A percentile compares a stretch with the other conserved stretches of the same genome.
Conservation (phyloP, 140 eudicot genomes). For the Oenanthe javanica region DNA sequence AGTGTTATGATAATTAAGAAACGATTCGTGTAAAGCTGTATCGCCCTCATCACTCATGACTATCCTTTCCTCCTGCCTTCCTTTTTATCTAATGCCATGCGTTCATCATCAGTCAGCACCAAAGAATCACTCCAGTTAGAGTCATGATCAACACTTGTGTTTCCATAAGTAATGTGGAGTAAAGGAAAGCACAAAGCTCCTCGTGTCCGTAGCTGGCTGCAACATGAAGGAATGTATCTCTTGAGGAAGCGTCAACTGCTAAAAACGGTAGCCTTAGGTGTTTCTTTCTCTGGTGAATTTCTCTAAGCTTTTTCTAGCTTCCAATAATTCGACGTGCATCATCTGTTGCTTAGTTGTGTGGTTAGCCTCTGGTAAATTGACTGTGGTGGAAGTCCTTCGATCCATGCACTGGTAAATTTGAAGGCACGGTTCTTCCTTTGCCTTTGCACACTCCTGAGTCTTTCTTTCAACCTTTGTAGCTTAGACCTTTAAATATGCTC, state of each 20-base stretch:
- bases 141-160: neutral
- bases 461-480: too few relatives aligned
- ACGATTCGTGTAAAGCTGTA: too few relatives aligned
- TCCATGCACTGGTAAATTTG: neutral
- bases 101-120: neutral
- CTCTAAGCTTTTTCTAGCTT: conserved; percentile 8
- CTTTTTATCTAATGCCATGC: neutral
- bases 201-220: conserved; percentile 9
- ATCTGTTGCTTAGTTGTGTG: neutral
- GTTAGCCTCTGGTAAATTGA: too few relatives aligned
- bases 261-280: neutral
- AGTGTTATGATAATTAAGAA: too few relatives aligned
- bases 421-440: too few relatives aligned
- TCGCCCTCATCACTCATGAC: too few relatives aligned
- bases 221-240: conserved; percentile 13
- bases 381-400: too few relatives aligned
- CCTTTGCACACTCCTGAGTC: too few relatives aligned
- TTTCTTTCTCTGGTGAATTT: neutral
- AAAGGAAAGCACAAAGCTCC: conserved; percentile 10
- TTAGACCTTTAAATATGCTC: too few relatives aligned
- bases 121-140: neutral
- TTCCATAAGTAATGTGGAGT: too few relatives aligned
- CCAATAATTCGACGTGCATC: neutral
- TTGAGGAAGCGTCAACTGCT: neutral
- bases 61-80: too few relatives aligned